These are phyloP conservation scores for Elongisporangium anandrum DNA, from an alignment of 352 stramenopile genomes.

Conservation along the genomic window DNA sequence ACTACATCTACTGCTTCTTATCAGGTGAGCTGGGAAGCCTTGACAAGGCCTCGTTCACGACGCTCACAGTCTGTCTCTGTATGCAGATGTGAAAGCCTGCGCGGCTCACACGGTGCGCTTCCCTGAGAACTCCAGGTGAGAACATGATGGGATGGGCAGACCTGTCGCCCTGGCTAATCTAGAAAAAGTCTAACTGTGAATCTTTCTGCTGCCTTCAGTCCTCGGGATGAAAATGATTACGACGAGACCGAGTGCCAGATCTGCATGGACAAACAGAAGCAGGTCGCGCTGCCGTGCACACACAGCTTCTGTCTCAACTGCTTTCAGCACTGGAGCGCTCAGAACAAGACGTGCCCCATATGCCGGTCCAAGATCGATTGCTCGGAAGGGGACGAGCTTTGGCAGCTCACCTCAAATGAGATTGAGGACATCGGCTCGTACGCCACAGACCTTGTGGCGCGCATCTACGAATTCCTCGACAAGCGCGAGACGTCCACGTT, in stretches of 20 bases:
- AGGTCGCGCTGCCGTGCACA: slow-evolving; percentile 64
- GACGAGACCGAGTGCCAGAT: slow-evolving; percentile 82
- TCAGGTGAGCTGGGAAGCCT: slow-evolving; percentile 21
- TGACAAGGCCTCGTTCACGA: no score
- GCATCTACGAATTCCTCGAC: slow-evolving; percentile 80
- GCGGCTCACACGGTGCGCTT: slow-evolving; percentile 57
- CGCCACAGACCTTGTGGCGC: slow-evolving; percentile 66
- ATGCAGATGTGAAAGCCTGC: slow-evolving; percentile 55
- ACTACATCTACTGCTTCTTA: slow-evolving; percentile 81
- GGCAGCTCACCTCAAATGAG: slow-evolving; percentile 66
- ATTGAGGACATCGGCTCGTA: slow-evolving; percentile 70
- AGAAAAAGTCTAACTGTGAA: not conserved
- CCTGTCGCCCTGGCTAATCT: not conserved
- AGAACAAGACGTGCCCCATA: slow-evolving; percentile 76
- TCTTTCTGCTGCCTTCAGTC: not conserved
- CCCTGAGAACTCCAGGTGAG: slow-evolving; percentile 30
- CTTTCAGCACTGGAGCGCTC: slow-evolving; percentile 78
- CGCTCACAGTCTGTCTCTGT: not conserved
- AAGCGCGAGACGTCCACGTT: slow-evolving; percentile 44
- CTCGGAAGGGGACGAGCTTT: slow-evolving; percentile 72
- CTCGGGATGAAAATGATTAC: slow-evolving; percentile 22
- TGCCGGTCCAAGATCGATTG: slow-evolving; percentile 70
- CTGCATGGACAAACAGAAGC: slow-evolving; percentile 84
- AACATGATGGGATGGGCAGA: not conserved
- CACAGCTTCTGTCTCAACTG: slow-evolving; percentile 79